Conservation (phyloP, 768 basidiomycete genomes). For the Phallus indusiatus region DNA sequence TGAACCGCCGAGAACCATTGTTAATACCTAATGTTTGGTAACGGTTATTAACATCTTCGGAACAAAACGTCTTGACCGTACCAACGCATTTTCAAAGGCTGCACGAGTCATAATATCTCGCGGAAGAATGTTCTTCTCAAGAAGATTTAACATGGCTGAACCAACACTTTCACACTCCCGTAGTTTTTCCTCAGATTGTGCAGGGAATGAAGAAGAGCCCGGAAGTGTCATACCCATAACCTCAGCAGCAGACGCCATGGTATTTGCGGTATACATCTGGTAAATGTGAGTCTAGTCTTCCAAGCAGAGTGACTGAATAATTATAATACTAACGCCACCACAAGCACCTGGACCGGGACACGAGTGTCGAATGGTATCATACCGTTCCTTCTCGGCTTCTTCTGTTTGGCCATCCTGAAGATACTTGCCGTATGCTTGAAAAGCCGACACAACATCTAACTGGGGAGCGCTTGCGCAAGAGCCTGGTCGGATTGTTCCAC, state of each 20-base stretch:
- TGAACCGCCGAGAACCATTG: conserved; percentile 95
- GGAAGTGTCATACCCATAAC: conserved; percentile 94
- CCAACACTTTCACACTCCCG: conserved; percentile 79
- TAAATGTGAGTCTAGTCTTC: conserved; percentile 7
- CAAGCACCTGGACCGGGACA: conserved; percentile 98
- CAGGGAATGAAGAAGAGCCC: conserved; percentile 95
- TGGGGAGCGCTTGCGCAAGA: conserved; percentile 82
- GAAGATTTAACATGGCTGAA: conserved; percentile 71
- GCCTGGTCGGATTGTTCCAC: conserved; percentile 89
- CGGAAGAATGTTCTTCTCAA: conserved; percentile 88
- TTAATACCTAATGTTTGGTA: conserved; percentile 57
- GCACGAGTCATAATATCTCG: conserved; percentile 94
- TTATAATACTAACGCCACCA: conserved; percentile 66
- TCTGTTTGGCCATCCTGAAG: conserved; percentile 80
- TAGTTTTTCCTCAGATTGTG: conserved; percentile 82
- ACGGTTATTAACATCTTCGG: background rate
- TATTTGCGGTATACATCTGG: conserved; percentile 97
- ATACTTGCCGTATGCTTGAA: conserved; percentile 95
- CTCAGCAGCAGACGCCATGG: conserved; percentile 94
- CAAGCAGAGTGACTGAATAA: background rate
- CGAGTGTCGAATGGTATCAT: conserved; percentile 81
- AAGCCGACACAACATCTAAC: conserved; percentile 93
- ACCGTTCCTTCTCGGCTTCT: conserved; percentile 74
- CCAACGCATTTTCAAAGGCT: conserved; percentile 98
- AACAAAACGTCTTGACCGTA: conserved; percentile 18